Percentiles rank a stretch among this genome's conserved stretches.
Conservation (phyloP, 1,139 yeast species). For the Lodderomyces orthopsilosis region DNA sequence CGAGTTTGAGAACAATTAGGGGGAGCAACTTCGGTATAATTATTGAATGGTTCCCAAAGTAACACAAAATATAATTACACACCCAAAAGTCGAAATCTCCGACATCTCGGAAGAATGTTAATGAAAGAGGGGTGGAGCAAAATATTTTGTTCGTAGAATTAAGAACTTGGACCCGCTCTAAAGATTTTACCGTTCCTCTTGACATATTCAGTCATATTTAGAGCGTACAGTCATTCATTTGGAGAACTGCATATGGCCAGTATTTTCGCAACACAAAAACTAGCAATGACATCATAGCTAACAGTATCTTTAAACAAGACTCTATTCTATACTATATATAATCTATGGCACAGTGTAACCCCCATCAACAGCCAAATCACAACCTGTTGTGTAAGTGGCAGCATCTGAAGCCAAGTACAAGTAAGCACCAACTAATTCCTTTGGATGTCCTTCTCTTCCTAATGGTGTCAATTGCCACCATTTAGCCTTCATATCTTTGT, state of each 20-base stretch:
- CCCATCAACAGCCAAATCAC: conserved; percentile 54
- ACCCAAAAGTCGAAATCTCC: too few relatives aligned
- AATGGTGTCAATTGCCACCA: conserved; percentile 48
- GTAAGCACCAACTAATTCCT: conserved; percentile 55
- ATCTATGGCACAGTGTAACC: conserved; percentile 58
- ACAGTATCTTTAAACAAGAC: neutral
- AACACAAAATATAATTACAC: neutral
- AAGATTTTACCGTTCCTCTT: too few relatives aligned
- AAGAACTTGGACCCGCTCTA: too few relatives aligned
- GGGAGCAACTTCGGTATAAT: neutral
- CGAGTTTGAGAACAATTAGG: neutral
- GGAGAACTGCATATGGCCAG: too few relatives aligned
- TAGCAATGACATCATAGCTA: neutral
- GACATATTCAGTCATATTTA: too few relatives aligned
- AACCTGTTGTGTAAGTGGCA: conserved; percentile 52
- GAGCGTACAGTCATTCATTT: too few relatives aligned
- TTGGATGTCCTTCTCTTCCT: conserved; percentile 51
- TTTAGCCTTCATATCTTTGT: conserved; percentile 28
- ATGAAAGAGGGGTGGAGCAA: neutral
- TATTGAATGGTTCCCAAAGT: neutral
- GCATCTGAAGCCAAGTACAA: conserved; percentile 52
- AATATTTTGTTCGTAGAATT: neutral
- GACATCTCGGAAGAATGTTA: neutral
- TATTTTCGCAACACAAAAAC: neutral
- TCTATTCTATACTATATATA: neutral